Conservation (phyloP, 2,329 filamentous ascomycete genomes). For the Tolypocladium pustulatum region DNA sequence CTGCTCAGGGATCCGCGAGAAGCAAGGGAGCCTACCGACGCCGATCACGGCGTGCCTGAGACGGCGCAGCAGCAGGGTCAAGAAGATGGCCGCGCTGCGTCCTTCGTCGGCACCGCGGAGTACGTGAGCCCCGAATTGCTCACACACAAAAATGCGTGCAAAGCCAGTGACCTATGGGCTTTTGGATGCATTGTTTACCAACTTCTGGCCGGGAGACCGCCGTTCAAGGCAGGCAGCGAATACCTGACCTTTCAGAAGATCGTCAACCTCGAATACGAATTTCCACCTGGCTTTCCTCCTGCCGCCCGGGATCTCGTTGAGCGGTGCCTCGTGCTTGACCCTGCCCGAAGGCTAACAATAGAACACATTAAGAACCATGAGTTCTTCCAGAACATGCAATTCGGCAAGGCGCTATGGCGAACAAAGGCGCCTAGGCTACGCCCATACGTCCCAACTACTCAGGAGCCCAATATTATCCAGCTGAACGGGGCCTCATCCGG, state of each 20-base stretch:
- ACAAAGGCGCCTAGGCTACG: slow-evolving; percentile 80
- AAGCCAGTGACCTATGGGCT: slow-evolving; percentile 95
- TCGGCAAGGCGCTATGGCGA: slow-evolving; percentile 80
- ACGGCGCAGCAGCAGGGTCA: slow-evolving; percentile 25
- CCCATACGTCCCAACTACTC: slow-evolving; percentile 66
- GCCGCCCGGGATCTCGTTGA: slow-evolving; percentile 85
- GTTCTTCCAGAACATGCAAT: slow-evolving; percentile 82
- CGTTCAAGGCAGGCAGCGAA: slow-evolving; percentile 92
- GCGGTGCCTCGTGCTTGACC: slow-evolving; percentile 80
- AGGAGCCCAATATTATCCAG: slow-evolving; percentile 65
- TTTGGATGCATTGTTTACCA: slow-evolving; percentile 98
- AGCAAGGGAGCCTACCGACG: slow-evolving; percentile 30
- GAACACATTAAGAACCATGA: slow-evolving; percentile 96
- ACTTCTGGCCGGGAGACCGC: slow-evolving; percentile 85
- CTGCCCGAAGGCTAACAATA: slow-evolving; percentile 70
- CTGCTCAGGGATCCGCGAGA: slow-evolving; percentile 45
- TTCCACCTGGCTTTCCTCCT: slow-evolving; percentile 77
- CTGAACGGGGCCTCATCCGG: slow-evolving; percentile 44
- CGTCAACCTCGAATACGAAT: slow-evolving; percentile 86
- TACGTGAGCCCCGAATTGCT: slow-evolving; percentile 97
- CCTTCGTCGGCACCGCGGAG: slow-evolving; percentile 94
- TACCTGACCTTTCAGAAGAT: slow-evolving; percentile 99
- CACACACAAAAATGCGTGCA: slow-evolving; percentile 93
- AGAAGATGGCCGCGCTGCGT: slow-evolving; percentile 70
- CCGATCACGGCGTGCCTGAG: slow-evolving; percentile 25